Conservation (phyloP, 164 flowering plant genomes). For the Kingdonia uniflora region DNA sequence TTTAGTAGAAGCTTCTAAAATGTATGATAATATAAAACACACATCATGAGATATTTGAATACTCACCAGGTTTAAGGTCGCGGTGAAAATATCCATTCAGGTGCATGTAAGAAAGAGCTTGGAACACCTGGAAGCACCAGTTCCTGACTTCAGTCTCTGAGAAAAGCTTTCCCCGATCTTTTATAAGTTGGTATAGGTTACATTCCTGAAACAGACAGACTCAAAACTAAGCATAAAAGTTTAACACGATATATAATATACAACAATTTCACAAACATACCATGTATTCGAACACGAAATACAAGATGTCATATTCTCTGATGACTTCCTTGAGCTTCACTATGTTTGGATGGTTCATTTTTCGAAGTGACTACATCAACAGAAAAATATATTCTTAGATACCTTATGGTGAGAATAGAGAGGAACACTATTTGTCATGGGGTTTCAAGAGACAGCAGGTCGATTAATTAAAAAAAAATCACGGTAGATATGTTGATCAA, state of each 20-base stretch:
- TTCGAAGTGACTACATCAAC: slow-evolving; percentile 67
- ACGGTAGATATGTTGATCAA: no score
- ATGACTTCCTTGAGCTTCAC: slow-evolving; percentile 98
- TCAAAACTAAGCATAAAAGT: not conserved
- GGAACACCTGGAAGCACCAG: slow-evolving; percentile 99
- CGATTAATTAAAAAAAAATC: no score
- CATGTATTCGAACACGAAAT: slow-evolving; percentile 96
- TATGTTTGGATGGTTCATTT: slow-evolving; percentile 89
- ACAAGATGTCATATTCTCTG: slow-evolving; percentile 74
- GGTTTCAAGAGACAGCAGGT: no score
- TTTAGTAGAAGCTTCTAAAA: no score
- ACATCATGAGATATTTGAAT: not conserved
- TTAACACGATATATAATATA: not conserved
- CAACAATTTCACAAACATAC: slow-evolving; percentile 19
- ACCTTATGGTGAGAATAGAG: no score
- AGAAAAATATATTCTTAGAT: not conserved
- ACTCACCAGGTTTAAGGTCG: slow-evolving; percentile 31
- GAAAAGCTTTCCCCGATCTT: slow-evolving; percentile 63
- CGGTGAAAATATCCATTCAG: slow-evolving; percentile 41
- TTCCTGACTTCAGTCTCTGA: slow-evolving; percentile 79
- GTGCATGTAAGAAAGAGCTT: slow-evolving; percentile 94
- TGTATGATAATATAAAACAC: no score
- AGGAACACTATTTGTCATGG: no score
- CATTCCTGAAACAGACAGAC: slow-evolving; percentile 46
- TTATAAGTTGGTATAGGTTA: slow-evolving; percentile 91